Base-by-base conservation (phyloP, 1,284 basidiomycete species). In the Naganishia sp. region DNA sequence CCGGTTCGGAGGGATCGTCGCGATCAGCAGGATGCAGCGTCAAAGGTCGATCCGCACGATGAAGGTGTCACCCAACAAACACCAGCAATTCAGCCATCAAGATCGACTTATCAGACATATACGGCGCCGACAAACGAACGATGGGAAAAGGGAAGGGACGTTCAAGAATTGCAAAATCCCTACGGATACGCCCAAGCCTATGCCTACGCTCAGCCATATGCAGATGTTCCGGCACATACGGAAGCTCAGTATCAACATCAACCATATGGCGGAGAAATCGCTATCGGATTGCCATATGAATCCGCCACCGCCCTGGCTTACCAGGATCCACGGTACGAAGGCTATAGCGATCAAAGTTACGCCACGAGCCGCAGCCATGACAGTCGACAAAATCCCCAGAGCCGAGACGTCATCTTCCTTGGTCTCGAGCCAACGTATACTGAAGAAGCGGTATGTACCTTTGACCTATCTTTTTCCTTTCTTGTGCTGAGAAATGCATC, bases 401-500 rank as follows among this genome's bases (percentile, higher is more conserved):
- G 71, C 7, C 69, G 70, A 41, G 77, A 95, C 80, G 88, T 95
- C 73, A 94, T 94, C 73, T 93, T 94, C 78, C 85, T 94, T 63
- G 92, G 92, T 56, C 81, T 95, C 64, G 92, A 95, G 77, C 85
- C 87, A 62, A 90, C 92, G 76, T 90, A 94, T 74, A 89, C 88
- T 49, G 92, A 94, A 82, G 86, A 87, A 71, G 91, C 93, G 82
- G 92, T 94, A 78, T 81, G 88, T 85, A 13, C 15, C 11, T 47
- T 21, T 6, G 18, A 18, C 31, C 32, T 17, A 11, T 28, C 7
- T 41, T 21, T 35, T 41, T 0, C 25, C 47, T 6, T 7, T 35
- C 39, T 13, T 28, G 17, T 17, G 35, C 35, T 39, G 10, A 39
- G 35, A 39, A 13, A 3, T 39, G 13, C 35, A 39, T 41, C 80